Evolutionary conservation across 2,329 filamentous ascomycete genomes (phyloP), one percentile per base, ranked within the genome.

Genomic region (Colletotrichum destructivum): DNA sequence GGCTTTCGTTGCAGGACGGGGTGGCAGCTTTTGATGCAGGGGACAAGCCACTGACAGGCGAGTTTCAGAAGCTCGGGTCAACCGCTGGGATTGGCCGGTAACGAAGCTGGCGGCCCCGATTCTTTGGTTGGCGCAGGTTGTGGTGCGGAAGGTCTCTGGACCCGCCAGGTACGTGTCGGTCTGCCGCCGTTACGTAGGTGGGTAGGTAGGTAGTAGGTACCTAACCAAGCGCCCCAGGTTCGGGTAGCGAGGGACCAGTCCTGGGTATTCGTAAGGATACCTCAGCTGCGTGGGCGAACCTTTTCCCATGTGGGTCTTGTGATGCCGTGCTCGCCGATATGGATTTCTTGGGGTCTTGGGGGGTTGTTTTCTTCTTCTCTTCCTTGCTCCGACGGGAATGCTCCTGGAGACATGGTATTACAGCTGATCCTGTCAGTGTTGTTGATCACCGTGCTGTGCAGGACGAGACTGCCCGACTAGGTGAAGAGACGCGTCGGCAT

Each of bases 21-120:
- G 46, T 67, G 55, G 46, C 49, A 66, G 69, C 40, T 72, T 38
- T 69, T 69, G 65, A 72, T 69, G 69, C 69, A 72, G 69, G 69
- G 69, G 69, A 55, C 52, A 72, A 72, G 69, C 69, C 69, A 69
- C 65, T 64, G 59, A 61, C 65, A 69, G 57, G 31, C 69, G 69
- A 69, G 66, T 72, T 72, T 69, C 69, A 72, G 59, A 69, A 49
- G 46, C 65, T 47, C 69, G 65, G 60, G 66, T 60, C 65, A 54
- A 60, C 23, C 64, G 60, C 54, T 72, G 66, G 66, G 69, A 72
- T 69, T 72, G 65, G 69, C 47, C 47, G 18, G 69, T 64, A 38
- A 47, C 54, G 60, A 60, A 49, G 44, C 46, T 60, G 69, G 59
- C 46, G 69, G 63, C 65, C 57, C 57, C 38, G 46, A 68, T 68